These are phyloP conservation scores for Paraphysoderma sedebokerense DNA, from an alignment of 371 early-diverging fungal genomes.

Conservation along the genomic window DNA sequence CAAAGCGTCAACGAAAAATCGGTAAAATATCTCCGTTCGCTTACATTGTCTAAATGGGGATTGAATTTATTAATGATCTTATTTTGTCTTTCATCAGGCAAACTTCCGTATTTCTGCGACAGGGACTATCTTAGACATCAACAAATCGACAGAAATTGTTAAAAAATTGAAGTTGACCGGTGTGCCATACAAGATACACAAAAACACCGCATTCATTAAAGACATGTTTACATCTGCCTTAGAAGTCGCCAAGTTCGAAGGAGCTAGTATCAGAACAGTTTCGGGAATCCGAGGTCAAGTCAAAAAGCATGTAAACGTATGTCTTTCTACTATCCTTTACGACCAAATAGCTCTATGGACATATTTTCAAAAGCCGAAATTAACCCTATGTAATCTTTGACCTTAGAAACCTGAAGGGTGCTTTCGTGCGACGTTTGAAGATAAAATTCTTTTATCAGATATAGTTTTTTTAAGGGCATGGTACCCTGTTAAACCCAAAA, in stretches of 20 bases:
- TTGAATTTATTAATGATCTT: too few relatives aligned
- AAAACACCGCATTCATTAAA: slow-evolving; percentile 97
- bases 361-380: too few relatives aligned
- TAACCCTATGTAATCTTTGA: too few relatives aligned
- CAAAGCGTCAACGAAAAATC: slow-evolving; percentile 14
- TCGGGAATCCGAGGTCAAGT: slow-evolving; percentile 97
- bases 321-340: too few relatives aligned
- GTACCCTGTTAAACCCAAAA: slow-evolving; percentile 84
- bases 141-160: slow-evolving; percentile 76
- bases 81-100: too few relatives aligned
- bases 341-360: too few relatives aligned
- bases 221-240: slow-evolving; percentile 97
- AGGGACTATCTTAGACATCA: slow-evolving; percentile 84
- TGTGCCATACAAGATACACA: slow-evolving; percentile 78
- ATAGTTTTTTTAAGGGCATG: slow-evolving; percentile 95
- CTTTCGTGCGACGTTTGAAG: slow-evolving; percentile 99
- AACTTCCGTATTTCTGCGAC: slow-evolving; percentile 88
- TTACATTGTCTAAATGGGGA: too few relatives aligned
- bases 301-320: slow-evolving; percentile 85
- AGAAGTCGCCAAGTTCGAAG: slow-evolving; percentile 98
- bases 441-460: slow-evolving; percentile 78
- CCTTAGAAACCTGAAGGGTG: slow-evolving; percentile 81
- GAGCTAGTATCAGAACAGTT: slow-evolving; percentile 88
- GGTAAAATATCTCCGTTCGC: too few relatives aligned
- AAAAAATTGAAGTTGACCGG: slow-evolving; percentile 99